Evolutionary conservation across 371 early-diverging fungal species (phyloP).

Genomic region (Neoconidiobolus thromboides): DNA sequence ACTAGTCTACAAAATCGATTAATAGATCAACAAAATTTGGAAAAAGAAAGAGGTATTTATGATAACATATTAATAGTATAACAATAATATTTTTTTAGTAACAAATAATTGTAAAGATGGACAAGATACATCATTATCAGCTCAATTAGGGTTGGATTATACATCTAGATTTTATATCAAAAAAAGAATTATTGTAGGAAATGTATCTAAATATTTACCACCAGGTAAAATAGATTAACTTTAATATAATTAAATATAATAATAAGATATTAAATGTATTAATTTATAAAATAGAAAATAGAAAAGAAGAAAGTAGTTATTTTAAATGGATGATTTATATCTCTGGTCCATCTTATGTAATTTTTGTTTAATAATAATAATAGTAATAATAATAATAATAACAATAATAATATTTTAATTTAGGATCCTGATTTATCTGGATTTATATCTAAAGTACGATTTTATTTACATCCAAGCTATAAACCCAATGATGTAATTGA

Average conservation of each 20-base stretch:
- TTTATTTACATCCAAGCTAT: constrained; percentile 76
- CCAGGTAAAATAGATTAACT: constrained; percentile 17
- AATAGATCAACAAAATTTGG: too few relatives aligned
- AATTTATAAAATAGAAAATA: constrained; percentile 12
- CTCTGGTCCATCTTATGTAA: constrained; percentile 28
- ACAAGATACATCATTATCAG: neutral
- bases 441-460: constrained; percentile 63
- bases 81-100: too few relatives aligned
- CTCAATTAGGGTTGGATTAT: constrained; percentile 10
- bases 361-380: neutral
- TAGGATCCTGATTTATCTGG: constrained; percentile 26
- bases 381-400: neutral
- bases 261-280: constrained; percentile 25
- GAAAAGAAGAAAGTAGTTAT: constrained; percentile 33
- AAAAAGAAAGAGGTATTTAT: too few relatives aligned
- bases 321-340: constrained; percentile 88
- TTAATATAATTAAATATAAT: neutral
- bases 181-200: constrained; percentile 59
- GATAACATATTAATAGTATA: too few relatives aligned
- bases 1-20: too few relatives aligned
- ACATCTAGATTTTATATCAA: constrained; percentile 78
- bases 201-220: constrained; percentile 55
- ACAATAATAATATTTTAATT: neutral
- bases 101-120: neutral
- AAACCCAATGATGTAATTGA: constrained; percentile 73